Base-by-base conservation (phyloP, 164 flowering plant species). In the Dillenia suffruticosa region DNA sequence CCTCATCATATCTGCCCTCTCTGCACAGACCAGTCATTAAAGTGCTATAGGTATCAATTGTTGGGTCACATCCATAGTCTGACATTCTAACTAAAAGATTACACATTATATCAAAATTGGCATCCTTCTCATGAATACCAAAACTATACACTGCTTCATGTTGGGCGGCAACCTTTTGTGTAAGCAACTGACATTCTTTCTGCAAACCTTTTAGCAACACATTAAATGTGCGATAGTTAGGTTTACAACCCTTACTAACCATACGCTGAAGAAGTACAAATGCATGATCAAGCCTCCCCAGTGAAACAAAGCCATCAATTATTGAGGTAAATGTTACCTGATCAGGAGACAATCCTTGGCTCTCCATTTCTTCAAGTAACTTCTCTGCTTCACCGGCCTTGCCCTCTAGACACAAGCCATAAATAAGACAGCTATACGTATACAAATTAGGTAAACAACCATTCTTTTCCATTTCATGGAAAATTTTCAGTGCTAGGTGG, bases 371-470 rank as follows among this genome's bases (percentile, higher is more conserved):
- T 56, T 51, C 64, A 22, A 88, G 70, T 54, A 88, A 75, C 40
- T 11, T 59, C 71, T 86, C 89, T 9, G 92, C 92, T 57, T 76
- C 82, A 16, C 75, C 73, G 11, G 77, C 81, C 63, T 77, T 83
- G 46, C 90, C 97, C 68, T 84, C 91, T 63, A 66, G 84, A 69
- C 93, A 85, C 60, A 86, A 68, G 44, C 95, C 93, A 71, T 77
- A 60, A 50, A 88, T 76, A 44, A 91, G 76, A 19, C 84, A 73
- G 59, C 83, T 82, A 65, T 85, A 88, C 12, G 93, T 85, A 45
- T 74, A 69, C 57, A 80, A 66, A 72, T 87, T 87, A 2, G 95
- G 91, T 9, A 19, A 62, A 69, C 87, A 85, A 51, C 69, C 69
- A 45, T 26, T 68, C 69, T 69, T 71, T 15, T 56, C 73, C 97